Conservation (phyloP, 305 asterid genomes). For the Rubia balearica region DNA sequence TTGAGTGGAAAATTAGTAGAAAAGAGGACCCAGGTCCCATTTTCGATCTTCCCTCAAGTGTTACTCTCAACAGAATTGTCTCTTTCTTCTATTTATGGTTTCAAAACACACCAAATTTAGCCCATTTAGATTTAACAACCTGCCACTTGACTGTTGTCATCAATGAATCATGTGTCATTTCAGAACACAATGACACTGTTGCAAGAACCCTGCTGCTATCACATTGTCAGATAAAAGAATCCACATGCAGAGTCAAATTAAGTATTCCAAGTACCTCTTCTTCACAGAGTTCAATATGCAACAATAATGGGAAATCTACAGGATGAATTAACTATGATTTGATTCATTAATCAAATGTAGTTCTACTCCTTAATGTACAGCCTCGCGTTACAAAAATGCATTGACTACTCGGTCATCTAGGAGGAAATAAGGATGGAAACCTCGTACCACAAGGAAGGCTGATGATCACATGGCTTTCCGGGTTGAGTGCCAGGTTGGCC, state of each 20-base stretch:
- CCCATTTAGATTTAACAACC: not conserved
- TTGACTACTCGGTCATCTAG: not conserved
- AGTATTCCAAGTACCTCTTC: not conserved
- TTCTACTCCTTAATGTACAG: conserved; percentile 2
- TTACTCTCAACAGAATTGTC: not conserved
- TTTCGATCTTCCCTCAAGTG: not conserved
- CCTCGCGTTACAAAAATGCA: not conserved
- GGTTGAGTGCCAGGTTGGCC: conserved; percentile 40
- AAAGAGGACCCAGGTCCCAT: not conserved
- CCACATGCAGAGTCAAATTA: not conserved
- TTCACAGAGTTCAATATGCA: not conserved
- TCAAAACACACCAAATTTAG: not conserved
- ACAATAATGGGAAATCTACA: not conserved
- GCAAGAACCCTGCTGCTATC: conserved; percentile 7
- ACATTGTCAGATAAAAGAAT: conserved; percentile 5
- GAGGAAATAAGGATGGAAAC: conserved; percentile 1
- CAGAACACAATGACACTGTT: not conserved
- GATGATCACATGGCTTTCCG: conserved; percentile 51
- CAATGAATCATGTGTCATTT: not conserved
- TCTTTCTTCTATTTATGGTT: not conserved
- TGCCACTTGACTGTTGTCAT: not conserved
- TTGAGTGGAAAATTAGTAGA: not conserved
- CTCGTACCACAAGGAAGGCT: not conserved
- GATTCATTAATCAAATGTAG: conserved; percentile 1
- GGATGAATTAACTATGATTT: not conserved